phyloP scores from a whole-genome alignment of 192 early-diverging fungal species.

The Gryganskiella cystojenkinii region DNA sequence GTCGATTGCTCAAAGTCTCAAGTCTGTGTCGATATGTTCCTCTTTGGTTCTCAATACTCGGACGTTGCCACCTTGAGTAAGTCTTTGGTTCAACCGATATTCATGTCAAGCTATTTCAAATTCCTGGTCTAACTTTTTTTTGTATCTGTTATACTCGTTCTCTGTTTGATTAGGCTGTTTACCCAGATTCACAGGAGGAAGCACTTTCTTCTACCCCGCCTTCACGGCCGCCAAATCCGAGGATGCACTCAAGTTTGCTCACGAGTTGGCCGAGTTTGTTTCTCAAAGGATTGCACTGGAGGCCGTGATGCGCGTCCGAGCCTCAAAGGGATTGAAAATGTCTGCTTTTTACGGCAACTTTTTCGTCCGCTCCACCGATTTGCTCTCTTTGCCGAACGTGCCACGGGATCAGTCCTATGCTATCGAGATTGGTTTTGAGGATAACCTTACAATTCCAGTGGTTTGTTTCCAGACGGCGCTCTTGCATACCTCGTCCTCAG shows the following conservation, averaged over 20 bases:
- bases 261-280: constrained; percentile 83
- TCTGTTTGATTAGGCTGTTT: constrained; percentile 58
- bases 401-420: constrained; percentile 91
- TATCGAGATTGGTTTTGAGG: constrained; percentile 81
- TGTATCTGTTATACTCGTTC: not conserved
- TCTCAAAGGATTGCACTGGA: constrained; percentile 83
- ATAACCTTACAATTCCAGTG: constrained; percentile 73
- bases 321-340: constrained; percentile 88
- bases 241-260: constrained; percentile 82
- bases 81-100: constrained; percentile 1
- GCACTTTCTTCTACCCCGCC: constrained; percentile 86
- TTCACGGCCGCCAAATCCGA: constrained; percentile 85
- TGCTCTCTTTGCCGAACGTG: constrained; percentile 90
- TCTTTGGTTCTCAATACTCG: constrained; percentile 83
- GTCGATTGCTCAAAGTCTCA: constrained; percentile 90
- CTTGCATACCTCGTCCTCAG: constrained; percentile 83
- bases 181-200: constrained; percentile 88
- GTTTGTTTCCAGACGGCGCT: constrained; percentile 95
- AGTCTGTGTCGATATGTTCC: constrained; percentile 86
- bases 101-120: too few species aligned
- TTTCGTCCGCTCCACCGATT: constrained; percentile 92
- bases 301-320: constrained; percentile 90
- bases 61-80: constrained; percentile 91
- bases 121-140: not conserved
- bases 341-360: constrained; percentile 96